Base-by-base conservation (phyloP, 495 filamentous ascomycete species). In the Penicillium cataractarum region DNA sequence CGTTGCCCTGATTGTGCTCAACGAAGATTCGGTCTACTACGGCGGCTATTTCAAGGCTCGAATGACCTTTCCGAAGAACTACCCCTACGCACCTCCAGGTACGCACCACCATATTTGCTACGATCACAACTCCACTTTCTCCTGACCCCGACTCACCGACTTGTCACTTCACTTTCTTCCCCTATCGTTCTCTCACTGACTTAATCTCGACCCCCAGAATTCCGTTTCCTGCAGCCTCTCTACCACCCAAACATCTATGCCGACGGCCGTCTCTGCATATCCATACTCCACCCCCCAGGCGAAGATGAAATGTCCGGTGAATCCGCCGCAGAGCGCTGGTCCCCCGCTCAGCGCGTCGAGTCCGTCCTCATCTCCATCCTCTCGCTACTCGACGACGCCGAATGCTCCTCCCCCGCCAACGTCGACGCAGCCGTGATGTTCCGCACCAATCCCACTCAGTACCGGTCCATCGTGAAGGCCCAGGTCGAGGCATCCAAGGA, bases 231-330 rank as follows among this genome's bases (percentile, higher is more conserved):
- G 17, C 83, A 87, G 9, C 90, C 93, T 24, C 83, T 93, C 49
- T 92, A 88, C 75, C 95, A 99, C 76, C 95, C 95, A 6, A 99
- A 99, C 72, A 87, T 99, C 73, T 97, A 97, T 76, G 74, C 83
- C 8, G 90, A 97, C 74, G 95, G 95, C 66, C 89, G 88, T 57
- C 84, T 98, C 19, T 98, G 95, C 80, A 97, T 99, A 73, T 97
- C 93, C 42, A 99, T 99, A 68, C 86, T 99, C 5, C 94, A 99
- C 76, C 81, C 87, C 10, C 92, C 95, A 1, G 95, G 94, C 61
- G 92, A 97, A 55, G 94, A 97, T 70, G 85, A 89, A 64, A 92
- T 91, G 81, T 97, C 93, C 27, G 95, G 95, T 54, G 95, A 97
- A 76, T 76, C 85, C 19, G 94, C 95, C 22, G 81, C 85, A 1